Percentiles rank a stretch among this genome's conserved stretches.
phyloP scores from a whole-genome alignment of 2,329 filamentous ascomycete species.

The Arthrobotrys sinensis region DNA sequence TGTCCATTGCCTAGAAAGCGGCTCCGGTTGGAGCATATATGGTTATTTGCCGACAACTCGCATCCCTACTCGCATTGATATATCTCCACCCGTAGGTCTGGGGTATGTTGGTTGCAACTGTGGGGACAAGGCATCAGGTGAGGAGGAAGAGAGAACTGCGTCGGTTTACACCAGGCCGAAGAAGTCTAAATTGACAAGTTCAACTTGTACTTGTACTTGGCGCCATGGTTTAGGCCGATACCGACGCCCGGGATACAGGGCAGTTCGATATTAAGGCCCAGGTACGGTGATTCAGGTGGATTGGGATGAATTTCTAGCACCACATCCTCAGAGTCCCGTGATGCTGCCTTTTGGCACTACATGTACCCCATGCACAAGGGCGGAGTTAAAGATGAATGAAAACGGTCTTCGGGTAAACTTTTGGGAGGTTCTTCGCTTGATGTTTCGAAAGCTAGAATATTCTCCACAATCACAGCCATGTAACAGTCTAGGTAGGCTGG shows the following conservation, averaged over 20 bases:
- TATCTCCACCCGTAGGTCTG: slow-evolving; percentile 39
- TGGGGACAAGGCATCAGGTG: slow-evolving; percentile 49
- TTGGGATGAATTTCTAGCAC: slow-evolving; percentile 43
- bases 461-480: slow-evolving; percentile 2
- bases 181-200: slow-evolving; percentile 29
- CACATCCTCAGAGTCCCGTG: slow-evolving; percentile 41
- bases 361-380: background rate
- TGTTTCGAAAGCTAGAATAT: slow-evolving; percentile 4
- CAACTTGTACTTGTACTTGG: slow-evolving; percentile 23
- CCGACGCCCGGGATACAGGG: slow-evolving; percentile 16
- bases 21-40: slow-evolving; percentile 54
- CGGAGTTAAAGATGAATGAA: slow-evolving; percentile 48
- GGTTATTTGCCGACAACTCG: slow-evolving; percentile 57
- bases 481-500: too few relatives aligned
- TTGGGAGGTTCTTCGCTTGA: slow-evolving; percentile 9
- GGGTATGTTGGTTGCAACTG: slow-evolving; percentile 30
- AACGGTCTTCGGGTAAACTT: slow-evolving; percentile 56
- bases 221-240: slow-evolving; percentile 42
- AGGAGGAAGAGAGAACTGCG: slow-evolving; percentile 20
- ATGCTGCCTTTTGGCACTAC: slow-evolving; percentile 39
- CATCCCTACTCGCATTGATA: slow-evolving; percentile 52
- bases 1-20: slow-evolving; percentile 44
- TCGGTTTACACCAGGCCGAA: slow-evolving; percentile 26
- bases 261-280: slow-evolving; percentile 44
- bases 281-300: slow-evolving; percentile 45